Evolutionary conservation across 106 monocot species (phyloP).

Genomic region (Allium fistulosum): DNA sequence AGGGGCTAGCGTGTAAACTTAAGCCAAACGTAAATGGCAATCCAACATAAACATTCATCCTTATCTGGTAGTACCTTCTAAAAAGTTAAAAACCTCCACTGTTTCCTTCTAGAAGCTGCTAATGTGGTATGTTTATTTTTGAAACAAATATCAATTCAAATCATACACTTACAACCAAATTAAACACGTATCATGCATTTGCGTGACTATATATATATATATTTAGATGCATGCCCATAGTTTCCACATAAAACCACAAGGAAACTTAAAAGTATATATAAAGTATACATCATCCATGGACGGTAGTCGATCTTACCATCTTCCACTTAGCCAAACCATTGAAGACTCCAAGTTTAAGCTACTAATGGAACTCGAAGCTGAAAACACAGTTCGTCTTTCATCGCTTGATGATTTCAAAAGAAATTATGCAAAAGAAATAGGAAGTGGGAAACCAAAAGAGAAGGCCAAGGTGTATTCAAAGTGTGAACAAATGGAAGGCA

Average conservation of each 20-base stretch:
- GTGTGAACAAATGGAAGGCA: too few species aligned
- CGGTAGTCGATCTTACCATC: background rate
- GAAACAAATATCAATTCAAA: background rate
- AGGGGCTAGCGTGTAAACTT: too few species aligned
- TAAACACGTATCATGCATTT: background rate
- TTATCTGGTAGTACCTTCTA: background rate
- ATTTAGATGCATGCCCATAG: background rate
- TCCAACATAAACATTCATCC: background rate
- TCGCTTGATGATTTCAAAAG: background rate
- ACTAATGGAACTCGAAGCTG: background rate
- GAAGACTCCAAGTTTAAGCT: background rate
- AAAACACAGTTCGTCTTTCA: background rate
- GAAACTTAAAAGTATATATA: background rate
- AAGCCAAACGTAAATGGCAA: too few species aligned
- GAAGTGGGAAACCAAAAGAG: too few species aligned
- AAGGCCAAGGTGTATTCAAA: too few species aligned
- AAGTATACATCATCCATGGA: background rate
- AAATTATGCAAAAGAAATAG: too few species aligned
- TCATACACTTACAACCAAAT: background rate
- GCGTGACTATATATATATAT: background rate
- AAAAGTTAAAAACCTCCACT: background rate
- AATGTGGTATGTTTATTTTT: background rate
- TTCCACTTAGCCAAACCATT: background rate
- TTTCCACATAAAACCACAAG: background rate
- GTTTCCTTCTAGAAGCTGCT: background rate